Evolutionary conservation across 2,329 filamentous ascomycete genomes (phyloP).

Genomic region (Colletotrichum neosansevieriae): DNA sequence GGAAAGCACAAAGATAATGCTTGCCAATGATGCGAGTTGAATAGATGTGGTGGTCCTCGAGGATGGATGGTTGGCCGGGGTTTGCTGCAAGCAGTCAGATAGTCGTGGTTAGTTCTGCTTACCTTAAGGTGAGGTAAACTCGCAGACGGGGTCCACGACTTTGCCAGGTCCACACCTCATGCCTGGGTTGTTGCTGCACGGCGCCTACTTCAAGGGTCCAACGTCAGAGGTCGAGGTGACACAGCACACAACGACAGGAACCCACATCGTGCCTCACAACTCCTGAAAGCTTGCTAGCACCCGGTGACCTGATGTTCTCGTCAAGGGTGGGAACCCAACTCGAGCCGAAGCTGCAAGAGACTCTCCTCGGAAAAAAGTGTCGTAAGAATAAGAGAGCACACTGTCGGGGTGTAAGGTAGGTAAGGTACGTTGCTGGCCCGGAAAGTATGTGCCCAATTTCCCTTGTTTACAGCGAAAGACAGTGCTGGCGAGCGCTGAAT

Average conservation of each 20-base stretch:
- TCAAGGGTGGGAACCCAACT: neutral
- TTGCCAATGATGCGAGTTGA: slow-evolving; percentile 12
- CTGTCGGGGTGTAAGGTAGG: neutral
- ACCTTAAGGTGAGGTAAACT: slow-evolving; percentile 14
- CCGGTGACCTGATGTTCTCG: neutral
- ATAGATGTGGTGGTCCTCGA: neutral
- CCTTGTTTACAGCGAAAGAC: neutral
- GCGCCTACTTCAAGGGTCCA: neutral
- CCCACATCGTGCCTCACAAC: too few species aligned
- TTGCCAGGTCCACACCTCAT: neutral
- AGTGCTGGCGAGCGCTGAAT: neutral
- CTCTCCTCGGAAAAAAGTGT: neutral
- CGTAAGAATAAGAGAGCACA: neutral
- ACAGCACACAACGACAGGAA: neutral
- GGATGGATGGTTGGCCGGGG: slow-evolving; percentile 5
- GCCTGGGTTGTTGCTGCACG: neutral
- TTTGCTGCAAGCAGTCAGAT: slow-evolving; percentile 21
- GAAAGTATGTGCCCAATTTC: neutral
- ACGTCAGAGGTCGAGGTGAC: slow-evolving; percentile 1
- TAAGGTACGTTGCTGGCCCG: neutral
- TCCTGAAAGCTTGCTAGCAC: too few species aligned
- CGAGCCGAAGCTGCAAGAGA: neutral
- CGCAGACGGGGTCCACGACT: neutral
- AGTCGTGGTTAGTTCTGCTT: slow-evolving; percentile 2
- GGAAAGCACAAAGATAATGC: neutral